Percentiles rank a stretch among this genome's conserved stretches.
phyloP scores from a whole-genome alignment of 352 stramenopile genomes.

The Phytophthora pini region DNA sequence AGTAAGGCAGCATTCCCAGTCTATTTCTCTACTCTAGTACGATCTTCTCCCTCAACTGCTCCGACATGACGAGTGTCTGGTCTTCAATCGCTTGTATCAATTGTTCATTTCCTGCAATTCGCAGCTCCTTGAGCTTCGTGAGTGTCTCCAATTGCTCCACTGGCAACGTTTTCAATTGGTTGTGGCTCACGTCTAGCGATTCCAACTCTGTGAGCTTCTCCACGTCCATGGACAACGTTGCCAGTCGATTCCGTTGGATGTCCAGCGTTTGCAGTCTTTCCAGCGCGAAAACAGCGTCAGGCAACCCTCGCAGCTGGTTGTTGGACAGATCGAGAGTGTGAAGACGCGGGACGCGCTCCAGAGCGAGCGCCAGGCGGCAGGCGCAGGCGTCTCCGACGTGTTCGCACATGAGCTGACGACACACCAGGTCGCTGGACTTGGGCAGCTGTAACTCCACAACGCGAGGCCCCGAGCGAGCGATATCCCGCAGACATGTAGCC shows the following conservation, averaged over 20 bases:
- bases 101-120: constrained; percentile 53
- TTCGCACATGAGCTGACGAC: constrained; percentile 93
- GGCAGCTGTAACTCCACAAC: constrained; percentile 73
- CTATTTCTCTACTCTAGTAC: constrained; percentile 27
- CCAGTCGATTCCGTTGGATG: constrained; percentile 73
- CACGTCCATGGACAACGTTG: constrained; percentile 49
- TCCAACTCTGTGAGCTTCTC: constrained; percentile 58
- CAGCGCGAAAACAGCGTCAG: constrained; percentile 82
- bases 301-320: constrained; percentile 82
- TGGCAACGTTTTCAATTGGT: constrained; percentile 53
- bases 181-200: constrained; percentile 69
- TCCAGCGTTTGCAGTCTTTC: constrained; percentile 60
- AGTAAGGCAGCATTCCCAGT: not conserved
- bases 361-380: constrained; percentile 81
- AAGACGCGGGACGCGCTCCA: constrained; percentile 77
- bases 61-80: constrained; percentile 19
- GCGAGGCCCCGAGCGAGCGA: constrained; percentile 53
- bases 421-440: constrained; percentile 89
- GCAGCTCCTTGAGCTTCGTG: constrained; percentile 43
- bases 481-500: constrained; percentile 64
- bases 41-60: constrained; percentile 46
- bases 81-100: constrained; percentile 29
- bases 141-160: constrained; percentile 50
- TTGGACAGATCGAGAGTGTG: constrained; percentile 71
- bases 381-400: constrained; percentile 87